These are phyloP conservation scores for Multifurca ochricompacta DNA, from an alignment of 768 basidiomycete genomes.

Conservation along the genomic window DNA sequence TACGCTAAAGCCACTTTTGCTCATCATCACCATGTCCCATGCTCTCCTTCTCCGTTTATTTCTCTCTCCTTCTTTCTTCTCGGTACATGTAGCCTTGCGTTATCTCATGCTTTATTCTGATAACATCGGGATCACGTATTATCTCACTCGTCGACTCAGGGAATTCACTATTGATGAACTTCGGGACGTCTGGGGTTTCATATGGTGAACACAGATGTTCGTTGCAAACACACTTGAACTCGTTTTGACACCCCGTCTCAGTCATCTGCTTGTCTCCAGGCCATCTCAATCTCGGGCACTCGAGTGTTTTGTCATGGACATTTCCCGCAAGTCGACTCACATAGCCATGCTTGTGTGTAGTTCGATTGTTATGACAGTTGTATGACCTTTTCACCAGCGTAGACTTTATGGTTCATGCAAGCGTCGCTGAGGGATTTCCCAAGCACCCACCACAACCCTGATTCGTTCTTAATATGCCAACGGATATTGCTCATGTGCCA, in stretches of 20 bases:
- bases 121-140: conserved; percentile 89
- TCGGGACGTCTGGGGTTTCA: conserved; percentile 82
- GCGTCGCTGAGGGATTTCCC: conserved; percentile 82
- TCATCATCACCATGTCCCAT: conserved; percentile 44
- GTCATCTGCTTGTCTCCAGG: conserved; percentile 89
- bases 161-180: conserved; percentile 63
- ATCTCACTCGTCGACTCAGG: conserved; percentile 68
- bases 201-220: conserved; percentile 47
- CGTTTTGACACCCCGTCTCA: conserved; percentile 30
- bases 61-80: conserved; percentile 87
- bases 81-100: conserved; percentile 85
- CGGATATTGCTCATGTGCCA: conserved; percentile 86
- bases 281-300: conserved; percentile 88
- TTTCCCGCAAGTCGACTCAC: conserved; percentile 86
- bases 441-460: conserved; percentile 46
- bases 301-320: conserved; percentile 88
- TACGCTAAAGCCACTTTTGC: too few species aligned
- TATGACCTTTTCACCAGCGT: conserved; percentile 14
- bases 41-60: conserved; percentile 86
- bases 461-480: conserved; percentile 86
- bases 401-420: conserved; percentile 99
- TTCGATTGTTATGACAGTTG: conserved; percentile 17
- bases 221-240: conserved; percentile 28
- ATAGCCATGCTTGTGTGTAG: conserved; percentile 86
- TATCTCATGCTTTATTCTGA: conserved; percentile 78